Evolutionary conservation across 495 filamentous ascomycete species (phyloP), one percentile per base, ranked within the genome.

Genomic region (Lasiosphaeria hispida): DNA sequence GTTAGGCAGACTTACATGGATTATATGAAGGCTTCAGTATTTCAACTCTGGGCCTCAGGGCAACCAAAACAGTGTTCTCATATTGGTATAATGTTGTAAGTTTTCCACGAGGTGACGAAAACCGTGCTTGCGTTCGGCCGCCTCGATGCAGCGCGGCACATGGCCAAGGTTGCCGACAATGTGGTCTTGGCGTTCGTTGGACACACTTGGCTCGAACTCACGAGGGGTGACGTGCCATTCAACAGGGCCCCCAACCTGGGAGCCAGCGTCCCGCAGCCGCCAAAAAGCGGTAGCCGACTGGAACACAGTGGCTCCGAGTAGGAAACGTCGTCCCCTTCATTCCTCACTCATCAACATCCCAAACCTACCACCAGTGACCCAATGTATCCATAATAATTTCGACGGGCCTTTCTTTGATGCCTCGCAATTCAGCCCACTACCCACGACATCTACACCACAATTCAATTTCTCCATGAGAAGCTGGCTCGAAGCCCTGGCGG

Each of bases 281-380:
- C 53, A 55, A 44, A 56, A 19, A 19, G 7, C 15, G 42, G 30
- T 18, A 39, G 55, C 55, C 44, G 18, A 48, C 35, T 48, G 45
- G 43, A 57, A 57, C 55, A 42, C 55, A 58, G 45, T 51, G 34
- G 55, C 45, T 37, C 44, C 17, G 9, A 18, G 41, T 14, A 10
- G 52, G 41, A 36, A 44, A 44, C 52, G 14, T 17, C 10, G 13
- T 47, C 33, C 23, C 41, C 5, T 55, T 17, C 53, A 55, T 55
- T 36, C 23, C 17, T 44, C 41, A 55, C 42, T 36, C 51, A 43
- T 44, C 42, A 13, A 30, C 53, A 37, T 7, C 7, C 41, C 10
- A 53, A 53, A 33, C 18, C 11, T 13, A 36, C 10, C 15, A 10
- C 18, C 45, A 35, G 18, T 23, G 30, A 33, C 39, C 19, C 8